Conservation (phyloP, 2,329 filamentous ascomycete species). For the Lizonia empirigonia region DNA sequence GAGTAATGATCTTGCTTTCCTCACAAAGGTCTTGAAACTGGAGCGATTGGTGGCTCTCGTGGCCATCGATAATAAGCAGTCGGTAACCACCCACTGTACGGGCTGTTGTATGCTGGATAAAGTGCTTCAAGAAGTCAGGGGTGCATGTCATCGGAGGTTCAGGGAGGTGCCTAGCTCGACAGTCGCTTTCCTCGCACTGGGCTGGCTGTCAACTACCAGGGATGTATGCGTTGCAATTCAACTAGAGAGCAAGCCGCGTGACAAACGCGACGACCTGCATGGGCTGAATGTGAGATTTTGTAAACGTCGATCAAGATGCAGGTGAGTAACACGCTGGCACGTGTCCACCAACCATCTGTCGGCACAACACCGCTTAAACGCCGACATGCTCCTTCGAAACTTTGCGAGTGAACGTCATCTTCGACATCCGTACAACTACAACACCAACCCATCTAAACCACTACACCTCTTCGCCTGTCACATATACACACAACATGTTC, state of each 20-base stretch:
- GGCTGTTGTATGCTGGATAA: too few species aligned
- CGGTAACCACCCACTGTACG: neutral
- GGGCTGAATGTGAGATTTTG: neutral
- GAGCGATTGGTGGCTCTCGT: too few species aligned
- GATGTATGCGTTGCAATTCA: neutral
- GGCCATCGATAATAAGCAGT: neutral
- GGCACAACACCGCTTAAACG: conserved; percentile 15
- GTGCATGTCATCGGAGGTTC: neutral
- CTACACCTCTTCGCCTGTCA: neutral
- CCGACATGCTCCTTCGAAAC: conserved; percentile 20
- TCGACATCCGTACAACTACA: conserved; percentile 12
- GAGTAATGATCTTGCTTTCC: too few species aligned
- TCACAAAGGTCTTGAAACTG: too few species aligned
- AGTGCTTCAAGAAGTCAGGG: neutral
- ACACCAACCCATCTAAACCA: neutral
- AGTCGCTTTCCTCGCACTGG: conserved; percentile 7
- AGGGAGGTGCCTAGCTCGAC: neutral
- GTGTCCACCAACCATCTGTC: conserved; percentile 2
- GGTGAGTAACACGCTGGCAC: conserved; percentile 4
- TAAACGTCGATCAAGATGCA: neutral
- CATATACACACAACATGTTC: conserved; percentile 57
- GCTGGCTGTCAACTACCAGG: neutral
- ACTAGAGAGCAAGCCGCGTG: neutral
- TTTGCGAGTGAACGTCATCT: conserved; percentile 22
- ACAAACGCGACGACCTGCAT: neutral